phyloP scores from a whole-genome alignment of 345 rosid genomes.

The Luvunga scandens region DNA sequence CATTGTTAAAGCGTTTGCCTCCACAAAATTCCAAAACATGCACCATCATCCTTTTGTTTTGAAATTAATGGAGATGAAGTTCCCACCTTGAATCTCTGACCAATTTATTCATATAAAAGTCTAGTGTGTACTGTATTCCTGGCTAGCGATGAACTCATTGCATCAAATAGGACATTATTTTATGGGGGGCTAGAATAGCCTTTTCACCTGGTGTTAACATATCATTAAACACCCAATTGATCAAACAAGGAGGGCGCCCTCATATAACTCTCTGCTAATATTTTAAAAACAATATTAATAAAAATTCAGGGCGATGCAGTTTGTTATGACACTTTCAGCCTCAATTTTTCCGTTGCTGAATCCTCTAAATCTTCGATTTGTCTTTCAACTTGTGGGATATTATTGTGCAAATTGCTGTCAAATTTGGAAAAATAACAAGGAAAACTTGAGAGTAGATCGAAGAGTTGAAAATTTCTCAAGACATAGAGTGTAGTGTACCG shows the following conservation, averaged over 20 bases:
- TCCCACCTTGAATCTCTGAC: constrained; percentile 33
- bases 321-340: no score
- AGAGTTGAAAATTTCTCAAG: no score
- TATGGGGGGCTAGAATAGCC: background rate
- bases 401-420: no score
- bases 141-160: background rate
- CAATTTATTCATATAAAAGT: constrained; percentile 18
- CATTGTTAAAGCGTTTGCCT: constrained; percentile 18
- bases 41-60: constrained; percentile 18
- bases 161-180: background rate
- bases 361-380: background rate
- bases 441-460: no score
- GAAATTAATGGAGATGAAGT: constrained; percentile 13
- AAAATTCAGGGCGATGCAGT: no score
- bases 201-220: background rate
- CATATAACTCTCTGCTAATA: background rate
- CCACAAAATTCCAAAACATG: constrained; percentile 38
- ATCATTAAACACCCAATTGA: background rate
- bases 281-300: no score
- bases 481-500: no score
- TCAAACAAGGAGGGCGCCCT: background rate
- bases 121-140: background rate
- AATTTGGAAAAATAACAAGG: no score
- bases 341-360: background rate
- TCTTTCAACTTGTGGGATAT: background rate